Evolutionary conservation across 1,284 basidiomycete species (phyloP).

Genomic region (Ceratobasidium theobromae): DNA sequence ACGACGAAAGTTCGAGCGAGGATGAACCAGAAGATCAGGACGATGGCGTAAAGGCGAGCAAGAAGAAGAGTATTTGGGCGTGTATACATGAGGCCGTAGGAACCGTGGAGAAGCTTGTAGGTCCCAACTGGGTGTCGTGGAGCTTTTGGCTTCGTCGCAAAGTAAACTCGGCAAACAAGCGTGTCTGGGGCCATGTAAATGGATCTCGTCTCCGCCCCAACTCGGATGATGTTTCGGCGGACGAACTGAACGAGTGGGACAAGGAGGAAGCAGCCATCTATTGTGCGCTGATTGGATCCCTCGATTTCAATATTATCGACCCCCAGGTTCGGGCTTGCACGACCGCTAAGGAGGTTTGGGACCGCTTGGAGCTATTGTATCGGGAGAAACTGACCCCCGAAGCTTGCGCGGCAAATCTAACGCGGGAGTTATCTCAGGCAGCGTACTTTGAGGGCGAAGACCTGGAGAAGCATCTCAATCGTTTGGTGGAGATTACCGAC

Average conservation of each 20-base stretch:
- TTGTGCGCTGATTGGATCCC: slow-evolving; percentile 2
- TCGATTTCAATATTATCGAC: neutral
- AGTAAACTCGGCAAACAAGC: neutral
- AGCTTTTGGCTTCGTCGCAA: slow-evolving; percentile 22
- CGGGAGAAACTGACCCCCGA: neutral
- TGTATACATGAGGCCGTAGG: slow-evolving; percentile 6
- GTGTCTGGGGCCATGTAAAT: slow-evolving; percentile 13
- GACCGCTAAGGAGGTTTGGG: slow-evolving; percentile 19
- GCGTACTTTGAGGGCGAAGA: slow-evolving; percentile 13
- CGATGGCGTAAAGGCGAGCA: neutral
- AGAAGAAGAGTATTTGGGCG: neutral
- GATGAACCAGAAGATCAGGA: neutral
- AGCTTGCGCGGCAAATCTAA: neutral
- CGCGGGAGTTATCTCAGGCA: neutral
- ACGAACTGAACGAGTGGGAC: slow-evolving; percentile 9
- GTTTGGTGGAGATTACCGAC: neutral
- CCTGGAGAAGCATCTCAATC: neutral
- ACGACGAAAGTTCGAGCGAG: neutral
- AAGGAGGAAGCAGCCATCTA: slow-evolving; percentile 14
- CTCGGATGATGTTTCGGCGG: neutral
- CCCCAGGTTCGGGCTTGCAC: slow-evolving; percentile 9
- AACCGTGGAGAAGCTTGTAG: slow-evolving; percentile 13
- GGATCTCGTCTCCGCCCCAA: neutral
- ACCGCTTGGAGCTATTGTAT: slow-evolving; percentile 8
- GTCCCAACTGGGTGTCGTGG: slow-evolving; percentile 21